Conservation (phyloP, 257 asterid genomes). For the Ballota nigra region DNA sequence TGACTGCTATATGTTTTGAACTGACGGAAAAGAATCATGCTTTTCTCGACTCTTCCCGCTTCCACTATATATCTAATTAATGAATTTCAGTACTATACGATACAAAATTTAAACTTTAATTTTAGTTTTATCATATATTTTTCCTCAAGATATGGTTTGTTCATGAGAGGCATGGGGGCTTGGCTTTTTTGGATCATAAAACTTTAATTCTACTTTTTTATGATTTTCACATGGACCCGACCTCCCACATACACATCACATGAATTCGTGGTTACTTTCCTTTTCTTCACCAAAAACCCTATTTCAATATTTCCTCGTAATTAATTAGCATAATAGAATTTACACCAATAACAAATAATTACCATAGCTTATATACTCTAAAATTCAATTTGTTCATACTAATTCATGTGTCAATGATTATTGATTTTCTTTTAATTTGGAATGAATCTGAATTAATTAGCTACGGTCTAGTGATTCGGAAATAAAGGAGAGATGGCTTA, state of each 20-base stretch:
- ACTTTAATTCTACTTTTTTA: slow-evolving; percentile 31
- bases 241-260: slow-evolving; percentile 20
- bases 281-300: slow-evolving; percentile 3
- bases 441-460: no score
- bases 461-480: no score
- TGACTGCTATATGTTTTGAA: background rate
- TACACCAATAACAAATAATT: no score
- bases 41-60: slow-evolving; percentile 17
- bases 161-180: slow-evolving; percentile 43
- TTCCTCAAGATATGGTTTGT: slow-evolving; percentile 13
- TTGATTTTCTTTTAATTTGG: no score
- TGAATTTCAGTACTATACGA: background rate
- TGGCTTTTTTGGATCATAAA: slow-evolving; percentile 13
- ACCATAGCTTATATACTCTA: no score
- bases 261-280: slow-evolving; percentile 28
- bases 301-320: background rate
- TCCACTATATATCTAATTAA: slow-evolving; percentile 3
- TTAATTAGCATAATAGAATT: background rate
- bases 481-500: no score
- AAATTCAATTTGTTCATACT: no score
- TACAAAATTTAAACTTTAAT: no score
- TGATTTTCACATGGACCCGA: slow-evolving; percentile 39
- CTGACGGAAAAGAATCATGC: background rate
- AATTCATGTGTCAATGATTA: no score
- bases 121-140: background rate